These are phyloP conservation scores for Kwoniella heveanensis DNA, from an alignment of 768 basidiomycete genomes.

Conservation along the genomic window DNA sequence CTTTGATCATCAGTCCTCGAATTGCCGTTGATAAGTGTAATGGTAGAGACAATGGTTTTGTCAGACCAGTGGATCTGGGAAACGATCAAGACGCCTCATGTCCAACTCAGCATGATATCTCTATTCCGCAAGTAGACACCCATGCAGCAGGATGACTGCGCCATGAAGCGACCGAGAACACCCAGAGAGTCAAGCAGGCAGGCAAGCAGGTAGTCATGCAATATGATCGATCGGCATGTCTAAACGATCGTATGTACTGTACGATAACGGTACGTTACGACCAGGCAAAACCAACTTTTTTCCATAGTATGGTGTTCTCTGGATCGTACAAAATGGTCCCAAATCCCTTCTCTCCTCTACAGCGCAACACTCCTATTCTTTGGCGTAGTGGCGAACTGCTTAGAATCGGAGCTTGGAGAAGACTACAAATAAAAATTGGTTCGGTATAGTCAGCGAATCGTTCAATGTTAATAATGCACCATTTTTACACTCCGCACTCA, in stretches of 20 bases:
- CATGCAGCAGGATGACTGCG: too few relatives aligned
- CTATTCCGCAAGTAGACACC: too few relatives aligned
- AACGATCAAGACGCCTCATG: too few relatives aligned
- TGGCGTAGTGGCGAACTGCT: constrained; percentile 14
- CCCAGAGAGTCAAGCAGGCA: neutral
- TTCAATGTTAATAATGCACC: neutral
- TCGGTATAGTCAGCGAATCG: neutral
- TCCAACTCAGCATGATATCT: too few relatives aligned
- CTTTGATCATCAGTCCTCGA: too few relatives aligned
- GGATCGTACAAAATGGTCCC: constrained; percentile 2
- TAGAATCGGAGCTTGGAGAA: constrained; percentile 57
- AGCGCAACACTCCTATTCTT: constrained; percentile 1
- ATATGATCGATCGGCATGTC: constrained; percentile 20
- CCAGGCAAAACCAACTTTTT: neutral
- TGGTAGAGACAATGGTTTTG: too few relatives aligned
- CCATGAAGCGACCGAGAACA: too few relatives aligned
- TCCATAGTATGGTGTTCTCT: neutral
- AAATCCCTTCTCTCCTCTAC: neutral
- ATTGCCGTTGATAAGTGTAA: too few relatives aligned
- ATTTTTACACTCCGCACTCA: constrained; percentile 32
- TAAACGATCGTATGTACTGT: constrained; percentile 19
- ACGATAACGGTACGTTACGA: neutral
- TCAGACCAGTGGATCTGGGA: too few relatives aligned
- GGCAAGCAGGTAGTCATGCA: constrained; percentile 7
- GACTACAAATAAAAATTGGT: constrained; percentile 31